Evolutionary conservation across 306 rosid species (phyloP), one percentile per base, ranked within the genome.

Genomic region (Lablab purpureus): DNA sequence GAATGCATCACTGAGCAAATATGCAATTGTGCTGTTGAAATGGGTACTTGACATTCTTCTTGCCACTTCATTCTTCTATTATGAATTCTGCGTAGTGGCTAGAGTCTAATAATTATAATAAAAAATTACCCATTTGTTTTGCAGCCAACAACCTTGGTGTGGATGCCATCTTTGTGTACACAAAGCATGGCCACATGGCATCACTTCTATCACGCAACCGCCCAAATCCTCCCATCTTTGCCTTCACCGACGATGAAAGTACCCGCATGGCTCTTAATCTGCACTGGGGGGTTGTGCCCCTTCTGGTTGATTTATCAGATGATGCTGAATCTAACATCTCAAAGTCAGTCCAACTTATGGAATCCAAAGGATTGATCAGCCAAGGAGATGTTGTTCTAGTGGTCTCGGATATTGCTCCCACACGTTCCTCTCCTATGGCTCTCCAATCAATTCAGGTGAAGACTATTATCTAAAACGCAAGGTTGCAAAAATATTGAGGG

Each of bases 141-240:
- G 92, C 91, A 94, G 99, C 97, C 17, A 92, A 94, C 90, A 89
- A 87, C 74, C 97, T 94, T 60, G 96, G 92, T 1, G 97, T 92
- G 80, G 97, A 92, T 78, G 97, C 97, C 32, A 94, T 94, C 71
- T 94, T 94, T 77, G 99, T 88, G 10, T 88, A 84, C 88, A 94
- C 97, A 34, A 91, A 85, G 74, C 90, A 87, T 21, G 99, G 97
- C 12, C 76, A 89, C 78, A 91, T 92, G 99, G 99, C 99, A 19
- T 92, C 97, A 14, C 90, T 94, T 25, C 77, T 94, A 51, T 94
- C 97, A 3, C 86, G 97, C 4, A 91, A 87, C 79, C 94, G 97
- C 0, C 98, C 98, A 6, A 85, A 91, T 86, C 91, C 97, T 69
- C 97, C 97, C 10, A 74, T 94, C 75, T 90, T 94, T 78, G 99